Base-by-base conservation (phyloP, 2,329 filamentous ascomycete species). In the Pseudopyrenochaeta lycopersici region DNA sequence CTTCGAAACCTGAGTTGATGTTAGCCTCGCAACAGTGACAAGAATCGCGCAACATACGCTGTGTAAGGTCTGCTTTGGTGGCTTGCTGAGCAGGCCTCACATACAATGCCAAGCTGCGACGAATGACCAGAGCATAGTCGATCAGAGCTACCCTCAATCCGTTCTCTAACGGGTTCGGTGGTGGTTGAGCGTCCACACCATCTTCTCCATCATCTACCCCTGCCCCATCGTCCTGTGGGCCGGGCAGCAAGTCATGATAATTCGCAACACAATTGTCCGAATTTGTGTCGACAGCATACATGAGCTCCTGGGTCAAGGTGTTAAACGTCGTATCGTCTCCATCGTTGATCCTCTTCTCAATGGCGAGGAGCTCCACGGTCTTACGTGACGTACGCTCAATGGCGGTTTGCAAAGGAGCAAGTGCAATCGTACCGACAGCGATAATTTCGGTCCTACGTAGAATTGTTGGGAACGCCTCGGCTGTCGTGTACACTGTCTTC, bases 311-410 rank as follows among this genome's bases (percentile, higher is more conserved):
- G 0, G 91, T 84, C 30, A 97, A 81, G 40, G 87, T 80, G 36
- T 86, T 84, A 14, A 88, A 84, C 38, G 86, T 85, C 7, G 88
- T 85, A 31, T 91, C 87, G 51, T 94, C 90, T 4, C 89, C 90
- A 18, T 91, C 88, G 1, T 82, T 78, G 7, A 94, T 82, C 44
- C 88, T 87, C 72, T 89, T 91, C 72, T 96, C 92, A 1, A 97
- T 80, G 0, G 84, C 77, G 1, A 86, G 81, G 79, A 98, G 85
- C 76, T 98, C 94, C 53, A 91, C 86, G 1, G 94, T 96, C 80
- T 97, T 97, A 54, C 93, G 87, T 65, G 91, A 89, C 29, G 95
- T 94, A 14, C 94, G 88, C 73, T 98, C 94, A 56, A 98, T 82
- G 0, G 90, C 94, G n/a, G 92, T 93, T 75, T 97, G 90, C 53